These are phyloP conservation scores for Corynespora cassiicola DNA, from an alignment of 2,329 filamentous ascomycete genomes.

Conservation along the genomic window DNA sequence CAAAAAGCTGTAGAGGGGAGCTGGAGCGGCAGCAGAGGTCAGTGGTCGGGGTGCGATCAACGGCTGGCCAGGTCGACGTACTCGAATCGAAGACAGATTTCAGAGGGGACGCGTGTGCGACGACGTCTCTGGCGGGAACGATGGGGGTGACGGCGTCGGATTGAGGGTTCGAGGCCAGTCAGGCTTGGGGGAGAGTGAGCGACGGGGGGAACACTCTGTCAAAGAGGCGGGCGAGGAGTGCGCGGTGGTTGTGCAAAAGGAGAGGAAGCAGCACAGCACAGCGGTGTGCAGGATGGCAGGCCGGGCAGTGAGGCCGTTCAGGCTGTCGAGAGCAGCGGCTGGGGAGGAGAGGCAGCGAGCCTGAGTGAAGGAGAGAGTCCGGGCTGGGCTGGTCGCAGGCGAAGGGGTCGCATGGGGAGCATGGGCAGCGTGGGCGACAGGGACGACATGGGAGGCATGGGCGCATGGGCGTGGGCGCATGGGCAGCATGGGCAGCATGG, in stretches of 20 bases:
- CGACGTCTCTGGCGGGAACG: slow-evolving; percentile 2
- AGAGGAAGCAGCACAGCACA: slow-evolving; percentile 45
- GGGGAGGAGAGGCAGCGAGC: slow-evolving; percentile 29
- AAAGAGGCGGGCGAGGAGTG: slow-evolving; percentile 37
- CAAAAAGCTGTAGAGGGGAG: no score
- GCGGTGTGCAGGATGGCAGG: slow-evolving; percentile 33
- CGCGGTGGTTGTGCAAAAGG: slow-evolving; percentile 31
- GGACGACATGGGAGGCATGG: neutral
- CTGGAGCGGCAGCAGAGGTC: no score
- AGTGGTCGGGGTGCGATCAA: no score
- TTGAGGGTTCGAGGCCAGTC: slow-evolving; percentile 16
- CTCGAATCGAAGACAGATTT: slow-evolving; percentile 19
- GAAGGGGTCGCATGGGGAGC: slow-evolving; percentile 2
- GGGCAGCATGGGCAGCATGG: slow-evolving; percentile 11
- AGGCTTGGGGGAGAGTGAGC: slow-evolving; percentile 26
- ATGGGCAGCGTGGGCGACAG: slow-evolving; percentile 3
- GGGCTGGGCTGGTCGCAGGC: slow-evolving; percentile 9
- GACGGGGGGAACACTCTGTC: slow-evolving; percentile 36
- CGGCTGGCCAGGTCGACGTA: slow-evolving; percentile 4
- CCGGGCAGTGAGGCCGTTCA: slow-evolving; percentile 36
- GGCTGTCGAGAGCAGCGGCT: slow-evolving; percentile 34
- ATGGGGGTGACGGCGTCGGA: slow-evolving; percentile 7
- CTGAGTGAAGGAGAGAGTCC: slow-evolving; percentile 29
- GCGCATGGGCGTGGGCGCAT: neutral
- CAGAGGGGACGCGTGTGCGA: slow-evolving; percentile 6